These are phyloP conservation scores for Staphylotrichum tortipilum DNA, from an alignment of 495 filamentous ascomycete genomes.

Conservation along the genomic window DNA sequence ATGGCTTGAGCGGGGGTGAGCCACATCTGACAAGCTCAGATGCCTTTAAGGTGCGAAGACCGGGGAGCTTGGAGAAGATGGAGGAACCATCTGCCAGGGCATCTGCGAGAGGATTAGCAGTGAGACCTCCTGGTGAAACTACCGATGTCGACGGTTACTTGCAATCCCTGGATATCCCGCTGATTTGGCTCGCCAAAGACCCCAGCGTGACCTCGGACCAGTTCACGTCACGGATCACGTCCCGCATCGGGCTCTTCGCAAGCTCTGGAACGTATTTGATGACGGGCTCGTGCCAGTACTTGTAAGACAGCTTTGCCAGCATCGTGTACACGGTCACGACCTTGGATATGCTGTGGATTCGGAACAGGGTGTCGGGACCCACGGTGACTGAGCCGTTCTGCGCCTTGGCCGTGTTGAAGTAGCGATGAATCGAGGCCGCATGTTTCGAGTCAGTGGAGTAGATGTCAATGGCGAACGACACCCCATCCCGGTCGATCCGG, in stretches of 20 bases:
- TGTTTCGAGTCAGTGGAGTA: slow-evolving; percentile 1
- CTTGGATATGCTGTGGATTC: slow-evolving; percentile 16
- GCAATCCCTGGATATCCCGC: slow-evolving; percentile 8
- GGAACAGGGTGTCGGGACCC: slow-evolving; percentile 10
- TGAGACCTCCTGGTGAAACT: too few species aligned
- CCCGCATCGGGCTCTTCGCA: background rate
- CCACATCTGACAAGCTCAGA: slow-evolving; percentile 2
- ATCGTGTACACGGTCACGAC: slow-evolving; percentile 14
- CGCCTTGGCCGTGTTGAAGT: background rate
- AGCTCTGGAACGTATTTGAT: slow-evolving; percentile 15
- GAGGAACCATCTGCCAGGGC: slow-evolving; percentile 2
- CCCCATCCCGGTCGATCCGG: background rate
- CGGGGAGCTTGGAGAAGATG: background rate
- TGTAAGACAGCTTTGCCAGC: slow-evolving; percentile 4
- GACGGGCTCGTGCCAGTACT: slow-evolving; percentile 15
- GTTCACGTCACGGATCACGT: background rate
- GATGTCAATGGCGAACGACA: slow-evolving; percentile 8
- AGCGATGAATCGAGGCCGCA: background rate
- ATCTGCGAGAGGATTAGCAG: background rate
- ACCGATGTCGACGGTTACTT: too few species aligned
- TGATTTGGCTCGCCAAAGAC: slow-evolving; percentile 2
- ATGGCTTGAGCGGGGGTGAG: background rate
- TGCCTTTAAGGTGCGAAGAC: slow-evolving; percentile 1
- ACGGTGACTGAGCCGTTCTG: background rate
- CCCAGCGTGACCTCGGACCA: slow-evolving; percentile 10